phyloP scores from a whole-genome alignment of 257 asterid genomes.

The Mitragyna speciosa region DNA sequence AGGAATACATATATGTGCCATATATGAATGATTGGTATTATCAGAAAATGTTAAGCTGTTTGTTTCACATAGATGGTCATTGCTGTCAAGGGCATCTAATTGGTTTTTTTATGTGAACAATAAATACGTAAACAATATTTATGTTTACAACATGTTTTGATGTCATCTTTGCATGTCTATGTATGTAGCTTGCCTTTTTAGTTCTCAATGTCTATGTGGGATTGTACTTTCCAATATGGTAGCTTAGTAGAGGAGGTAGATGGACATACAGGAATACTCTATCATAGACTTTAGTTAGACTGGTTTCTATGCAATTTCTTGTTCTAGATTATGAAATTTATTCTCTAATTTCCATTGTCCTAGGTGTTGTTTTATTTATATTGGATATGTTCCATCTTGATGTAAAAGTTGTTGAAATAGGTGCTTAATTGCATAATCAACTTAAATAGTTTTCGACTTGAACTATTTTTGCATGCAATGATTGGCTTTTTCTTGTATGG shows the following conservation, averaged over 20 bases:
- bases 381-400: background rate
- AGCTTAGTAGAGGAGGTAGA: slow-evolving; percentile 99
- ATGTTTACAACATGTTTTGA: too few species aligned
- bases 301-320: slow-evolving; percentile 83
- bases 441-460: background rate
- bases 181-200: too few species aligned
- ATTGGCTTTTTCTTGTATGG: background rate
- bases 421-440: too few species aligned
- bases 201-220: too few species aligned
- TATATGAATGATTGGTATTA: too few species aligned
- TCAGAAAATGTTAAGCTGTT: too few species aligned
- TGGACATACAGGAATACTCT: slow-evolving; percentile 96
- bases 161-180: too few species aligned
- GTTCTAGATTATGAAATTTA: slow-evolving; percentile 19
- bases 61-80: too few species aligned
- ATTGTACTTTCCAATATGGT: slow-evolving; percentile 87
- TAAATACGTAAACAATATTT: too few species aligned
- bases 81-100: too few species aligned
- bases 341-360: background rate
- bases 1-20: too few species aligned
- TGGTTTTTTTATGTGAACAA: too few species aligned
- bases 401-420: background rate
- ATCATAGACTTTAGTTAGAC: slow-evolving; percentile 93
- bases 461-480: background rate
- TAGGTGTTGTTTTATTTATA: background rate